Percentiles rank a stretch among this genome's conserved stretches.
phyloP scores from a whole-genome alignment of 192 early-diverging fungal genomes.

The Gryganskiella cystojenkinii region DNA sequence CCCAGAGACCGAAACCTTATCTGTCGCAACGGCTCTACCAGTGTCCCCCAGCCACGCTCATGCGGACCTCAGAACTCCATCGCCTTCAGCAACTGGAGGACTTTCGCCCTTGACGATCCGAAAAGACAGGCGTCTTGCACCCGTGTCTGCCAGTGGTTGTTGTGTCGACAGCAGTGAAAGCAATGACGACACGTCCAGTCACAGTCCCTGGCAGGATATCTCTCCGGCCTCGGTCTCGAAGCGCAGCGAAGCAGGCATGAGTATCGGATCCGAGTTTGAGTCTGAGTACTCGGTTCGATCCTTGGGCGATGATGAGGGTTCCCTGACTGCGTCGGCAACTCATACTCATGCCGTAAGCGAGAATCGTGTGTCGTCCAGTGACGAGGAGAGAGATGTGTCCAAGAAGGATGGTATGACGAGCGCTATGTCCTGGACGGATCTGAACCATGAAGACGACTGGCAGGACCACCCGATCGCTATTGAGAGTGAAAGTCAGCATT shows the following conservation, averaged over 20 bases:
- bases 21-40: too few species aligned
- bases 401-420: not conserved
- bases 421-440: constrained; percentile 44
- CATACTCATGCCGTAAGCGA: not conserved
- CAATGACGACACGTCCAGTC: constrained; percentile 20
- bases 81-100: constrained; percentile 1
- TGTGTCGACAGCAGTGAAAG: constrained; percentile 21
- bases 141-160: not conserved
- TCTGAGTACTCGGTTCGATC: constrained; percentile 42
- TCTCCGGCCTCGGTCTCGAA: constrained; percentile 42
- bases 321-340: not conserved
- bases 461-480: constrained; percentile 2
- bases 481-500: not conserved
- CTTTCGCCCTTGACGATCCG: constrained; percentile 11
- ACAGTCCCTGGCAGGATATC: constrained; percentile 47
- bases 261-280: constrained; percentile 38
- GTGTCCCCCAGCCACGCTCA: too few species aligned
- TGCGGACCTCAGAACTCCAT: not conserved
- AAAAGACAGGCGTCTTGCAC: not conserved
- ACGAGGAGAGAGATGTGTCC: too few species aligned
- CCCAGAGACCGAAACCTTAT: too few species aligned
- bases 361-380: too few species aligned
- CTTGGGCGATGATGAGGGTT: constrained; percentile 23
- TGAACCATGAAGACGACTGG: constrained; percentile 37
- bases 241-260: constrained; percentile 42